Percentiles rank a stretch among this genome's conserved stretches.
phyloP scores from a whole-genome alignment of 202 grass and related monocot genomes.

The Miscanthus sacchariflorus region DNA sequence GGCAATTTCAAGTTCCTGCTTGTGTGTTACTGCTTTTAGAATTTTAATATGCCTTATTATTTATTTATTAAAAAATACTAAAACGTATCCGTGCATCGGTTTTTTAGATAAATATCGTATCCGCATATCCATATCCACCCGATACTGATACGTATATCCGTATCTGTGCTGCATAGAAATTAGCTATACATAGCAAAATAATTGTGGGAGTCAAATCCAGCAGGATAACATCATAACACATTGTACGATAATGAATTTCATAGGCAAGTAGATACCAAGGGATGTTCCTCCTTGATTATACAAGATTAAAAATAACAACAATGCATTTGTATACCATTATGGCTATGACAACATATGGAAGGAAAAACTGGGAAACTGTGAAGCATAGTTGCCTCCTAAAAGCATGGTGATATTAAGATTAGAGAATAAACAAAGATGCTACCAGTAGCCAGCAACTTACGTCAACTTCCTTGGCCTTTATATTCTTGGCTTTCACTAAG shows the following conservation, averaged over 20 bases:
- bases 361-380: neutral
- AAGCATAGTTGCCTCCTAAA: conserved; percentile 10
- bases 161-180: neutral
- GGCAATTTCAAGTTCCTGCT: too few relatives aligned
- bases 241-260: neutral
- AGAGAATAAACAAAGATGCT: conserved; percentile 6
- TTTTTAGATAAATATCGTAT: neutral
- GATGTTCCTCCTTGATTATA: neutral
- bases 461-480: conserved; percentile 96
- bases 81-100: neutral
- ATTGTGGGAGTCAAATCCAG: neutral
- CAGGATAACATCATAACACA: neutral
- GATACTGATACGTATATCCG: neutral
- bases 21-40: too few relatives aligned
- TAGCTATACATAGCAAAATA: neutral
- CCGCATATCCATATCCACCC: neutral
- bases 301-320: conserved; percentile 21
- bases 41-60: too few relatives aligned
- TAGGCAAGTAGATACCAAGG: conserved; percentile 7
- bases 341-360: neutral
- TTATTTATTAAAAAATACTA: neutral
- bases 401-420: conserved; percentile 10
- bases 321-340: neutral
- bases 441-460: conserved; percentile 64
- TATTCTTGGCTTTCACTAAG: conserved; percentile 78